Conservation (phyloP, 2,329 filamentous ascomycete species). For the Neonectria punicea region DNA sequence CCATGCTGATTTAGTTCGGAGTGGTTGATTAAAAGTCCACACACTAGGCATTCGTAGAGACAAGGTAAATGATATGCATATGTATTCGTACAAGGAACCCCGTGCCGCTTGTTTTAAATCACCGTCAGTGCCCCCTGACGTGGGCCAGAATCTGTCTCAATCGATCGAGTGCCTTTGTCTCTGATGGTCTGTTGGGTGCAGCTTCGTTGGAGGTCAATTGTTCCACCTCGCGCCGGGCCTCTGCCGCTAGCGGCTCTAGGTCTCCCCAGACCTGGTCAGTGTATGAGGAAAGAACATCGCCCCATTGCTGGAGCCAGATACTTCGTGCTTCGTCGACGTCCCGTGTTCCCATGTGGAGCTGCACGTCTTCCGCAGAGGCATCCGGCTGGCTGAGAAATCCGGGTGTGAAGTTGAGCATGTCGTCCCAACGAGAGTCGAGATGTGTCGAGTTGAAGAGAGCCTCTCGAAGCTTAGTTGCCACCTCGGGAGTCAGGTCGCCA, state of each 20-base stretch:
- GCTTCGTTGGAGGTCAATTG: conserved; percentile 44
- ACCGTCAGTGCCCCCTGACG: conserved; percentile 44
- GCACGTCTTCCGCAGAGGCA: conserved; percentile 30
- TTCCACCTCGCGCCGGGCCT: conserved; percentile 67
- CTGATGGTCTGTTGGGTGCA: conserved; percentile 26
- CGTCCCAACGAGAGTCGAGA: conserved; percentile 51
- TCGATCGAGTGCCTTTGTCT: conserved; percentile 47
- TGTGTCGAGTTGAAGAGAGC: conserved; percentile 49
- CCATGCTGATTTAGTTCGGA: conserved; percentile 10
- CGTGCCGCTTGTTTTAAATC: not conserved
- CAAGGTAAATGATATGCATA: conserved; percentile 15
- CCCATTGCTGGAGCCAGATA: conserved; percentile 66
- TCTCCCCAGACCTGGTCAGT: conserved; percentile 77
- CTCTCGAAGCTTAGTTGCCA: conserved; percentile 47
- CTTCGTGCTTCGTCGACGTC: conserved; percentile 53
- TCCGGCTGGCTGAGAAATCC: conserved; percentile 49
- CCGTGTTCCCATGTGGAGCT: conserved; percentile 51
- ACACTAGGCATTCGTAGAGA: conserved; percentile 1
- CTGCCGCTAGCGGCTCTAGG: conserved; percentile 63
- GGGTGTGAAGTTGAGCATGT: conserved; percentile 63
- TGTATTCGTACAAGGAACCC: not conserved
- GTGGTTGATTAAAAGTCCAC: conserved; percentile 9
- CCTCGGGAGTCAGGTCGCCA: conserved; percentile 42
- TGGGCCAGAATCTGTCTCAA: conserved; percentile 52
- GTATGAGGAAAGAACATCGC: conserved; percentile 65